A percentile compares a stretch with the other conserved stretches of the same genome.
phyloP scores from a whole-genome alignment of 2,329 filamentous ascomycete species.

The Penicillium italicum region DNA sequence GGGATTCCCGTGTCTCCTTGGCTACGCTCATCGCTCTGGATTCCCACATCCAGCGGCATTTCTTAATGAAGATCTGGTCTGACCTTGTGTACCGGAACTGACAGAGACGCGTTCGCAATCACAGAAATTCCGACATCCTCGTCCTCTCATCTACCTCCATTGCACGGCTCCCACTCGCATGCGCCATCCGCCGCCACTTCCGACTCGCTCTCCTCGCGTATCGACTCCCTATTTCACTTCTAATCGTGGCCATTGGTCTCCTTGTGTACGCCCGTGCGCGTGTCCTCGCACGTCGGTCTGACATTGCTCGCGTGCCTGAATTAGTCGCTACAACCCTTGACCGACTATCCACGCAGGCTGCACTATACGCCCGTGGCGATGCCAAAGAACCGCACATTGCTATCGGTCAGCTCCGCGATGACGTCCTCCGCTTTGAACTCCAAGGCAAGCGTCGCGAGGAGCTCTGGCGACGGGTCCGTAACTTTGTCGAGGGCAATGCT shows the following conservation, averaged over 20 bases:
- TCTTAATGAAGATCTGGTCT: slow-evolving; percentile 34
- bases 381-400: slow-evolving; percentile 77
- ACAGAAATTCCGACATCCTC: slow-evolving; percentile 68
- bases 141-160: slow-evolving; percentile 80
- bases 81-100: slow-evolving; percentile 64
- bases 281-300: slow-evolving; percentile 61
- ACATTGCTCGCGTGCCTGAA: slow-evolving; percentile 70
- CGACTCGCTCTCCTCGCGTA: slow-evolving; percentile 49
- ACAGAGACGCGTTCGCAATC: slow-evolving; percentile 71
- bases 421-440: slow-evolving; percentile 80
- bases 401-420: slow-evolving; percentile 84
- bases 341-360: slow-evolving; percentile 76
- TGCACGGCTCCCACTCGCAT: slow-evolving; percentile 79
- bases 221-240: slow-evolving; percentile 50
- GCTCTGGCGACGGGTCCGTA: slow-evolving; percentile 78
- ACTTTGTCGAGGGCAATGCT: slow-evolving; percentile 86
- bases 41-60: slow-evolving; percentile 14
- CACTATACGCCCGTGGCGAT: slow-evolving; percentile 64
- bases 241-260: slow-evolving; percentile 45
- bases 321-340: slow-evolving; percentile 83
- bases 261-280: slow-evolving; percentile 62
- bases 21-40: slow-evolving; percentile 21
- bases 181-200: slow-evolving; percentile 46
- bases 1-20: slow-evolving; percentile 15
- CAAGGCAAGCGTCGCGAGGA: slow-evolving; percentile 69